Evolutionary conservation across 805 yeast genomes (phyloP).

Genomic region (Barnettozyma siamensis): DNA sequence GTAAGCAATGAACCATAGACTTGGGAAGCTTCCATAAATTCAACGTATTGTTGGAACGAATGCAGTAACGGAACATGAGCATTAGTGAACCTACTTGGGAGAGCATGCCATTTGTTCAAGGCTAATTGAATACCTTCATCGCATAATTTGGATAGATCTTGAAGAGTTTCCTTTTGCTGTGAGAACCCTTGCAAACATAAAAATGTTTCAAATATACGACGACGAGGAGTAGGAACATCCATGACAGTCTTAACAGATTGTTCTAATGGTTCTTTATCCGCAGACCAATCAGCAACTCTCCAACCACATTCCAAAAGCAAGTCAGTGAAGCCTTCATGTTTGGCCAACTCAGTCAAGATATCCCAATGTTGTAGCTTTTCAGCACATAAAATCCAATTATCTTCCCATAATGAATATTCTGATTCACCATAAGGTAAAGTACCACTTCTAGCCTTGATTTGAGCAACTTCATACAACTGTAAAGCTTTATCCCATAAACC

Average conservation of each 20-base stretch:
- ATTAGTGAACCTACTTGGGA: slow-evolving; percentile 66
- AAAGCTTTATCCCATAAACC: slow-evolving; percentile 95
- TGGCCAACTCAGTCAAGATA: slow-evolving; percentile 88
- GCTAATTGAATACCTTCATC: slow-evolving; percentile 96
- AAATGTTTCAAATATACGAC: slow-evolving; percentile 94
- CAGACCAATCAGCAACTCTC: slow-evolving; percentile 98
- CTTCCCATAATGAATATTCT: slow-evolving; percentile 96
- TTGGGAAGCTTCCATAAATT: slow-evolving; percentile 95
- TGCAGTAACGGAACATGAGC: slow-evolving; percentile 90
- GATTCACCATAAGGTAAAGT: slow-evolving; percentile 92
- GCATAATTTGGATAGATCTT: slow-evolving; percentile 77
- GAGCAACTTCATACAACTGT: slow-evolving; percentile 92
- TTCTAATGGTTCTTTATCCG: slow-evolving; percentile 90
- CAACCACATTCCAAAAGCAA: slow-evolving; percentile 96
- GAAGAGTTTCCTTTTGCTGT: slow-evolving; percentile 80
- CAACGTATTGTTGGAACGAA: slow-evolving; percentile 95
- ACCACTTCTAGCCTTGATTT: slow-evolving; percentile 92
- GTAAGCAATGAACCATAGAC: slow-evolving; percentile 82
- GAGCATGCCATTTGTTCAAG: slow-evolving; percentile 84
- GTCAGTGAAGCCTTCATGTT: slow-evolving; percentile 97
- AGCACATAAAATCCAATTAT: slow-evolving; percentile 96
- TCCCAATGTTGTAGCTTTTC: slow-evolving; percentile 99
- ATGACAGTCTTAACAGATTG: slow-evolving; percentile 92
- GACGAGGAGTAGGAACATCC: slow-evolving; percentile 98
- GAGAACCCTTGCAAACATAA: slow-evolving; percentile 89